A percentile compares a stretch with the other conserved stretches of the same genome.
Conservation (phyloP, 306 rosid genomes). For the Cucumis melo region DNA sequence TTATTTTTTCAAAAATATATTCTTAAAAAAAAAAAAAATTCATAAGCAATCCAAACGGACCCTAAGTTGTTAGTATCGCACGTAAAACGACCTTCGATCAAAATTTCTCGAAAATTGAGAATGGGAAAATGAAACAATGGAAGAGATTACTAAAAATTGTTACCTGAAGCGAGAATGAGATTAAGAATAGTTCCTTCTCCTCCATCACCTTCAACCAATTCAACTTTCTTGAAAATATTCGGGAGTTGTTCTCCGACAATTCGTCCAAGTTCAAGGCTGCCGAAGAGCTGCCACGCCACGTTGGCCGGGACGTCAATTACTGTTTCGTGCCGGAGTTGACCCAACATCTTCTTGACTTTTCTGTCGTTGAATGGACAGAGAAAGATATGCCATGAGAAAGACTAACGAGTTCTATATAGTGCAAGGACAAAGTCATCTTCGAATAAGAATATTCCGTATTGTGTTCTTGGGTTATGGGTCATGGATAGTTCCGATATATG, state of each 20-base stretch:
- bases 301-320: constrained; percentile 13
- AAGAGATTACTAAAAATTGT: neutral
- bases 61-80: no score
- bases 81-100: no score
- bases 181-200: constrained; percentile 46
- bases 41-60: no score
- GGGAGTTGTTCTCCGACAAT: constrained; percentile 15
- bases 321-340: constrained; percentile 15
- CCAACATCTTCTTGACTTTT: neutral
- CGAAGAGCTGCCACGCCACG: constrained; percentile 20
- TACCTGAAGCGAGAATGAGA: constrained; percentile 37
- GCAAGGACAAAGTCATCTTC: neutral
- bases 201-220: constrained; percentile 55
- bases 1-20: no score
- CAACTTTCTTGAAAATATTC: constrained; percentile 15
- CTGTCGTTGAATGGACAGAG: neutral
- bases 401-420: neutral
- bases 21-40: no score
- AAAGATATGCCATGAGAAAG: neutral
- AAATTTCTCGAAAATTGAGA: neutral
- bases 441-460: neutral
- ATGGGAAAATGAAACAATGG: neutral
- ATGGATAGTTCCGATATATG: neutral
- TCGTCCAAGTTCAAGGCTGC: constrained; percentile 8
- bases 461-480: neutral